Evolutionary conservation across 805 yeast species (phyloP).

Genomic region (Barnettozyma salicaria): DNA sequence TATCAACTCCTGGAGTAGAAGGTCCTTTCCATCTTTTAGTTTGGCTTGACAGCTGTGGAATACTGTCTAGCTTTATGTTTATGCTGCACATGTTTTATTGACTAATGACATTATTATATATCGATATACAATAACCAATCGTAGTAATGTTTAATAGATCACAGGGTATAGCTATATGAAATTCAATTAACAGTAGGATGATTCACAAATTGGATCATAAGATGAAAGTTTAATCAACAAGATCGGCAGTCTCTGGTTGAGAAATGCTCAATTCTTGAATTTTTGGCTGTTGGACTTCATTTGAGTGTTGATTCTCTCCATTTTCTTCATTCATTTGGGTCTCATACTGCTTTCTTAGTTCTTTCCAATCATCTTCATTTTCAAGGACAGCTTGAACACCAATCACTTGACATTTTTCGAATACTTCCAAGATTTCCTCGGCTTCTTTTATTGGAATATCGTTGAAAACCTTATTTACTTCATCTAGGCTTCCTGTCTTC

Average conservation of each 20-base stretch:
- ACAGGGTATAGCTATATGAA: background rate
- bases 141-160: background rate
- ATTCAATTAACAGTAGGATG: background rate
- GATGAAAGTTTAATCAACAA: slow-evolving; percentile 31
- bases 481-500: slow-evolving; percentile 63
- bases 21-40: slow-evolving; percentile 53
- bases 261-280: slow-evolving; percentile 17
- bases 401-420: slow-evolving; percentile 77
- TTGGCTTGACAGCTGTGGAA: slow-evolving; percentile 31
- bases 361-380: slow-evolving; percentile 62
- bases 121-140: too few species aligned
- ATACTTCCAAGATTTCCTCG: slow-evolving; percentile 63
- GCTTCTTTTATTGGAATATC: slow-evolving; percentile 70
- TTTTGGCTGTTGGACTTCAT: slow-evolving; percentile 11
- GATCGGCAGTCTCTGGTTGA: slow-evolving; percentile 30
- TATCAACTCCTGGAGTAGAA: slow-evolving; percentile 56
- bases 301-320: slow-evolving; percentile 1
- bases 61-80: background rate
- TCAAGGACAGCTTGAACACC: slow-evolving; percentile 74
- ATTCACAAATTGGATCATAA: background rate
- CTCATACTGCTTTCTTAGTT: slow-evolving; percentile 42
- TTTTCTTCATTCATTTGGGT: slow-evolving; percentile 1
- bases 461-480: slow-evolving; percentile 78
- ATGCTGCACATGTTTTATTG: background rate
- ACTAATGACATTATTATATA: background rate